Evolutionary conservation across 768 basidiomycete genomes (phyloP), one percentile per base, ranked within the genome.

Genomic region (Lentinula raphanica): DNA sequence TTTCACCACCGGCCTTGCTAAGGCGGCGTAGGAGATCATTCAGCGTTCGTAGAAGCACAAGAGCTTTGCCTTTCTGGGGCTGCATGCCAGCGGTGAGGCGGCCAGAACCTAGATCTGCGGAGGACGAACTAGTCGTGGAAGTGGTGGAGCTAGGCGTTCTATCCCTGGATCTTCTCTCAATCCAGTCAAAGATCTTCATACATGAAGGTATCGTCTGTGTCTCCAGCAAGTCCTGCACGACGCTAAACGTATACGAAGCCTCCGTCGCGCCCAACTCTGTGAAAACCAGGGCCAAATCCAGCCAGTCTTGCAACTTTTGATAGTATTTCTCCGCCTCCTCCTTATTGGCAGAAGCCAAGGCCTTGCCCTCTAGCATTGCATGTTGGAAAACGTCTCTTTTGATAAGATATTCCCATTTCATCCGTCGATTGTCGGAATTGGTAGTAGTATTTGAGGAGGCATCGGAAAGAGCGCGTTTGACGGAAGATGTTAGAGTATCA

Each of bases 11-110:
- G 69, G 86, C 88, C 72, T 94, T 94, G 39, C 92, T 94, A 11
- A 96, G 77, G 1, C 93, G 84, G 7, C 92, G 82, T 2, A 96
- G 77, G 2, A 96, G 80, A 63, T 94, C 93, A 66, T 97, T 97
- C 40, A 94, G 76, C 19, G 88, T 88, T 49, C 94, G 84, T 25
- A 96, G 79, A 13, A 97, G 79, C 56, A 89, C 77, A 38, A 94
- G 86, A 2, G 92, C 92, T 68, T 94, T 94, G 59, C 90, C 91
- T 71, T 92, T 92, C 72, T 90, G 85, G 1, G 92, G 91, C 5
- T 88, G 81, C 84, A 94, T 85, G 50, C 81, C 86, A 59, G 83
- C 79, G 0, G 90, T 94, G 36, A 94, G 77, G 15, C 88, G 79
- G 15, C 76, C 71, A 25, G 32, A 36, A 3, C 23, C 51, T 25